These are phyloP conservation scores for Geotrichum siamense DNA, from an alignment of 1,139 yeast species.

Conservation along the genomic window DNA sequence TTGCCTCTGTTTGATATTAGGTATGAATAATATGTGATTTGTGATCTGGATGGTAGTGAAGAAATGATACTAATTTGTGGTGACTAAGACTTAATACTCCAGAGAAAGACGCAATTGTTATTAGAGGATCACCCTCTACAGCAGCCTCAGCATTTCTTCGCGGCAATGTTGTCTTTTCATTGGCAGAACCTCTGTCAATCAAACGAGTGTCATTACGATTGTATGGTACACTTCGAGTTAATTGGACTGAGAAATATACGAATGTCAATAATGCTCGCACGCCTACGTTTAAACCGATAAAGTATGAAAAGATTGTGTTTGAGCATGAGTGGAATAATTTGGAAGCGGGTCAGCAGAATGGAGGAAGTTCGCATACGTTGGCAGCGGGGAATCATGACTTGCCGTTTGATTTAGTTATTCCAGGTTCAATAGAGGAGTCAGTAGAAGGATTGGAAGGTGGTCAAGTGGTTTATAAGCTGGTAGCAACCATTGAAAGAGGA, in stretches of 20 bases:
- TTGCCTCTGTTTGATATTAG: slow-evolving; percentile 14
- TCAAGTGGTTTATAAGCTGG: slow-evolving; percentile 63
- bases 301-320: slow-evolving; percentile 58
- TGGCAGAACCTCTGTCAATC: slow-evolving; percentile 66
- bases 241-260: slow-evolving; percentile 30
- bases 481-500: slow-evolving; percentile 78
- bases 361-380: slow-evolving; percentile 28
- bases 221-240: slow-evolving; percentile 55
- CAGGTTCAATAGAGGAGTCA: slow-evolving; percentile 80
- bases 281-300: slow-evolving; percentile 46
- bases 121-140: slow-evolving; percentile 70
- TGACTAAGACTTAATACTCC: slow-evolving; percentile 53
- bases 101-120: slow-evolving; percentile 72
- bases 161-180: slow-evolving; percentile 72
- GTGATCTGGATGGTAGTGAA: background rate
- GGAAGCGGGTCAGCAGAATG: slow-evolving; percentile 37
- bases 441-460: slow-evolving; percentile 89
- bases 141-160: slow-evolving; percentile 70
- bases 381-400: slow-evolving; percentile 80
- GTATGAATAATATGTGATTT: background rate
- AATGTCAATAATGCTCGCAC: slow-evolving; percentile 39
- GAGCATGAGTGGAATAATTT: slow-evolving; percentile 72
- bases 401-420: slow-evolving; percentile 78
- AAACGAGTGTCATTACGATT: slow-evolving; percentile 56
- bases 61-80: slow-evolving; percentile 8